Evolutionary conservation across 148 eudicot species (phyloP), one percentile per base, ranked within the genome.

Genomic region (Rhododendron ovatum): DNA sequence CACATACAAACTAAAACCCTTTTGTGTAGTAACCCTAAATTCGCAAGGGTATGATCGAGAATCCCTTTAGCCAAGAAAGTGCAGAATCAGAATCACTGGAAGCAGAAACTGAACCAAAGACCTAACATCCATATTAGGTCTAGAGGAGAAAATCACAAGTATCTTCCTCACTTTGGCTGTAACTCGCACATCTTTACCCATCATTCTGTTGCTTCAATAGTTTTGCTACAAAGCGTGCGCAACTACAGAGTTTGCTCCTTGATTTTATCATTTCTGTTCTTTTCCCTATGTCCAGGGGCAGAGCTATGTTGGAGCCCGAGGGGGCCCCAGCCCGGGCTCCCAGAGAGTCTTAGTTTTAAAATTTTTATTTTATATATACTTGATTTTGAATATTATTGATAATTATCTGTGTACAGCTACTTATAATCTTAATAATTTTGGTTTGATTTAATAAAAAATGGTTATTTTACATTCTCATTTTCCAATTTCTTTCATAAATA

Each of bases 1-100:
- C 77, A 88, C 92, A 75, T 67, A 91, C 83, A 45, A 91, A 63
- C 87, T 88, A 74, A 91, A 91, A 91, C 90, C 92, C 85, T 88
- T 91, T 26, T 84, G 90, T 5, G 90, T 90, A 20, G 88, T 88
- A 51, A 88, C 73, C 84, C 84, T 28, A 84, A 82, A 48, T 26
- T 88, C 84, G 61, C 86, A 83, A 3, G 86, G 89, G 53, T 91
- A 87, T 22, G 90, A 80, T 71, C 83, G 65, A 39, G 90, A 84
- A 90, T 83, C 84, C 88, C 78, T 61, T 89, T 85, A 0, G 86
- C 91, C 83, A 50, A 65, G 50, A 41, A 71, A 30, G 76, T 30
- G 74, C 15, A 67, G 20, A 71, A 71, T 30, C 39, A 30, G 76
- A 69, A 28, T 28, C 75, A 28, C 35, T 30, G 37, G 76, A 30